phyloP scores from a whole-genome alignment of 495 filamentous ascomycete species.

The Lindgomyces ingoldianus region DNA sequence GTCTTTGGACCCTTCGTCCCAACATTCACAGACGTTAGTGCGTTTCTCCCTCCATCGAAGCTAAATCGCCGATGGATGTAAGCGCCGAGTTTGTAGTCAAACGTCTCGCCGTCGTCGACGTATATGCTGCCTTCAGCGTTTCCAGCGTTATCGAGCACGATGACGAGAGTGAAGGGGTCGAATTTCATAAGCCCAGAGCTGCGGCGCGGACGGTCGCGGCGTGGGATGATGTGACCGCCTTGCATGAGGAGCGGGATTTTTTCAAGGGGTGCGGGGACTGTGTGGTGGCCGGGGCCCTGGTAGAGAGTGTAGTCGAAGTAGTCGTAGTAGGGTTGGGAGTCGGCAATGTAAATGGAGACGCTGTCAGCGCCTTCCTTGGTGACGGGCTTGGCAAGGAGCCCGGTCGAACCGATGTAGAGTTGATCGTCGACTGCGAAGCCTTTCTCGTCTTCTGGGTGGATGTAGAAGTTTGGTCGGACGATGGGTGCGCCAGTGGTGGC shows the following conservation, averaged over 20 bases:
- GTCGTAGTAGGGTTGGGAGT: constrained; percentile 86
- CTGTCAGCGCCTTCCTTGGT: constrained; percentile 69
- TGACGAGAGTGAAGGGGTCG: constrained; percentile 89
- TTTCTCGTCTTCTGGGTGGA: constrained; percentile 80
- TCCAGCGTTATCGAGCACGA: constrained; percentile 69
- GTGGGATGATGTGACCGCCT: constrained; percentile 86
- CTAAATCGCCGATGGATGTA: constrained; percentile 82
- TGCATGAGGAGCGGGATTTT: constrained; percentile 87
- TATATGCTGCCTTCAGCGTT: constrained; percentile 82
- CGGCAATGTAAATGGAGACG: constrained; percentile 82
- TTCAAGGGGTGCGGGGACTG: constrained; percentile 74
- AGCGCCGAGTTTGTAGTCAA: constrained; percentile 78
- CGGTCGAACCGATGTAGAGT: constrained; percentile 83
- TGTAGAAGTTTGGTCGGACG: constrained; percentile 86
- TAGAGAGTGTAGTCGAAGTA: constrained; percentile 84
- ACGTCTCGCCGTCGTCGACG: constrained; percentile 91
- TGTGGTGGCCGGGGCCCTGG: constrained; percentile 63
- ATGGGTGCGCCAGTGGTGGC: constrained; percentile 81
- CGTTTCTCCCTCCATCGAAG: constrained; percentile 54
- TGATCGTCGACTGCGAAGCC: constrained; percentile 91
- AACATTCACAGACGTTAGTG: constrained; percentile 57
- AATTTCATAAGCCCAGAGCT: constrained; percentile 86
- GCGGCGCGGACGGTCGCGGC: constrained; percentile 81
- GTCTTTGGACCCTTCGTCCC: constrained; percentile 59
- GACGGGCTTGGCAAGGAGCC: constrained; percentile 85